A percentile compares a stretch with the other conserved stretches of the same genome.
Conservation (phyloP, 371 early-diverging fungal species). For the Amoeboradix gromovi region DNA sequence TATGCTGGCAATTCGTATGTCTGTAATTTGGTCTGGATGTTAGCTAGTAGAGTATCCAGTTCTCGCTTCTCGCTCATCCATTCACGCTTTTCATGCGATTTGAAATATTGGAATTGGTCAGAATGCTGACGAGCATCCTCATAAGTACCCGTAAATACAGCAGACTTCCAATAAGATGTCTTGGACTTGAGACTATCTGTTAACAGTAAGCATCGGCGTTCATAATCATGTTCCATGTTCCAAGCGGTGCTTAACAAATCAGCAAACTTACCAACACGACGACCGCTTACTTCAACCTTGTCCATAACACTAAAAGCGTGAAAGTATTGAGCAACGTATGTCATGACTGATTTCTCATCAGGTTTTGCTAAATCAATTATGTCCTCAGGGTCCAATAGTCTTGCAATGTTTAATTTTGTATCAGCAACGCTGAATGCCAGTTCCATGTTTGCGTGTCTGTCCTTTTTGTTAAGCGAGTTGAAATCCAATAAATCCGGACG, state of each 20-base stretch:
- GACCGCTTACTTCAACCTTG: constrained; percentile 56
- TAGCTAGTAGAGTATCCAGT: constrained; percentile 51
- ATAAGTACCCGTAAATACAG: constrained; percentile 31
- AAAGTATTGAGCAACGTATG: constrained; percentile 93
- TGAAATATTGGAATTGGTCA: constrained; percentile 42
- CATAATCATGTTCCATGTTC: constrained; percentile 70
- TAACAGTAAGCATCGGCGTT: constrained; percentile 34
- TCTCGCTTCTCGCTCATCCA: constrained; percentile 74
- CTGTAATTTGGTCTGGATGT: constrained; percentile 72
- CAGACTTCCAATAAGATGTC: constrained; percentile 30
- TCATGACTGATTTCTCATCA: constrained; percentile 89
- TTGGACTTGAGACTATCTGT: constrained; percentile 28
- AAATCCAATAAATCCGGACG: constrained; percentile 81
- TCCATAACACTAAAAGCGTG: constrained; percentile 56
- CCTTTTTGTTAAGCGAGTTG: constrained; percentile 38
- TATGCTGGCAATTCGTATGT: constrained; percentile 66
- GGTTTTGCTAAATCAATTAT: constrained; percentile 58
- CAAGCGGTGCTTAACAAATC: constrained; percentile 51
- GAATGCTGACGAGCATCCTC: constrained; percentile 40
- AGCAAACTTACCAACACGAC: constrained; percentile 66
- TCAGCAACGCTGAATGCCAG: constrained; percentile 85
- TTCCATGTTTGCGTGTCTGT: constrained; percentile 33
- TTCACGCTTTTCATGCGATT: constrained; percentile 38
- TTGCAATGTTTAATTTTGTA: constrained; percentile 52
- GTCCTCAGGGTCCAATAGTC: constrained; percentile 75